Evolutionary conservation across 164 flowering plant genomes (phyloP).

Genomic region (Taxillus chinensis): DNA sequence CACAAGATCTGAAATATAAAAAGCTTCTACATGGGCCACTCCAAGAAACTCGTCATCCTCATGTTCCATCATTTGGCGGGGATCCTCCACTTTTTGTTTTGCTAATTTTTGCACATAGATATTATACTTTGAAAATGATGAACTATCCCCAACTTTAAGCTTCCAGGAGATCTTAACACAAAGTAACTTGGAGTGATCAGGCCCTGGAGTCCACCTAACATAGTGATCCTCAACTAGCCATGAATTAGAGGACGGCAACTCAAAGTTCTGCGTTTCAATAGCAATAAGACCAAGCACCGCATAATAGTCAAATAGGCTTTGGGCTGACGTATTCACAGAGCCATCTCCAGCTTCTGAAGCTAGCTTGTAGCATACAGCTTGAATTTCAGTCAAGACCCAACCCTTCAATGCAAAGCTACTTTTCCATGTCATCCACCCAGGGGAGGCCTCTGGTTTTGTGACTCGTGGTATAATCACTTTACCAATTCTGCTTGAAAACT

Average conservation of each 20-base stretch:
- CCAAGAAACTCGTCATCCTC: conserved; percentile 40
- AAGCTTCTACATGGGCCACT: conserved; percentile 50
- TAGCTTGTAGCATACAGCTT: conserved; percentile 48
- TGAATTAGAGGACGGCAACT: conserved; percentile 43
- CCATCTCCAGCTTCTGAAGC: conserved; percentile 7
- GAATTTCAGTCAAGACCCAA: conserved; percentile 43
- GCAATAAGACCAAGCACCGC: conserved; percentile 68
- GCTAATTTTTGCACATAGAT: conserved; percentile 37
- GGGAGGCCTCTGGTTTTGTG: conserved; percentile 14
- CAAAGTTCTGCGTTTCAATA: conserved; percentile 21
- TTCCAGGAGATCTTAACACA: conserved; percentile 57
- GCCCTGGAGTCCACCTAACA: conserved; percentile 35
- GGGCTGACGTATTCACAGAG: conserved; percentile 1
- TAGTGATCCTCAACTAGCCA: conserved; percentile 53
- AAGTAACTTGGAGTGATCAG: conserved; percentile 34
- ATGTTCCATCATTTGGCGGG: conserved; percentile 1
- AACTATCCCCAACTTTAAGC: conserved; percentile 24
- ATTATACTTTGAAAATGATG: conserved; percentile 34
- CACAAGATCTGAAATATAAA: conserved; percentile 43
- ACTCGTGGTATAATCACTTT: conserved; percentile 40
- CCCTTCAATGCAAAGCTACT: conserved; percentile 41
- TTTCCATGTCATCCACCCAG: conserved; percentile 53
- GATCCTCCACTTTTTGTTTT: conserved; percentile 1
- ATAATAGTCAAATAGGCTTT: conserved; percentile 20
- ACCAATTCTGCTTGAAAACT: conserved; percentile 32